phyloP scores from a whole-genome alignment of 345 rosid species.

The Moricandia moricandioides region DNA sequence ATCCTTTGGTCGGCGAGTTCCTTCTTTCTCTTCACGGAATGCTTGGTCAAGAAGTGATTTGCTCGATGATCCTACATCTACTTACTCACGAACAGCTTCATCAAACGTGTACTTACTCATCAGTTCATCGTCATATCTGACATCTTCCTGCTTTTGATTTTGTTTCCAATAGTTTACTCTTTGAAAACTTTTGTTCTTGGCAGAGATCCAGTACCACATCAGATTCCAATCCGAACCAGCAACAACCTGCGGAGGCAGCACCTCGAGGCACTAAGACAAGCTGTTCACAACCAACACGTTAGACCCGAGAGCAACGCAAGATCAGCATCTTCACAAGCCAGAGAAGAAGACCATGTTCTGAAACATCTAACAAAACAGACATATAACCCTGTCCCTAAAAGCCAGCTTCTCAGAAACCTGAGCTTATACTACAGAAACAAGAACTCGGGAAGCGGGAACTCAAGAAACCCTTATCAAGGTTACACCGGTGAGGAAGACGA shows the following conservation, averaged over 20 bases:
- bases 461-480: background rate
- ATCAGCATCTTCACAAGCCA: constrained; percentile 25
- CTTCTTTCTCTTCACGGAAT: constrained; percentile 24
- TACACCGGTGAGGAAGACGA: constrained; percentile 44
- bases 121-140: background rate
- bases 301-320: constrained; percentile 19
- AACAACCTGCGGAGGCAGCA: constrained; percentile 26
- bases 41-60: constrained; percentile 20
- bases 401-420: constrained; percentile 40
- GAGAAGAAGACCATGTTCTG: constrained; percentile 39
- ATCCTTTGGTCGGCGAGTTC: constrained; percentile 31
- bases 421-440: constrained; percentile 56
- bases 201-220: constrained; percentile 17
- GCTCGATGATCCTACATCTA: constrained; percentile 7
- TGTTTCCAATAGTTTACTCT: background rate
- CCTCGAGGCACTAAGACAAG: constrained; percentile 33
- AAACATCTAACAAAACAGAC: constrained; percentile 54
- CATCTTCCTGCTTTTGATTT: constrained; percentile 10
- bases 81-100: constrained; percentile 15
- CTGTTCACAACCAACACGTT: constrained; percentile 16
- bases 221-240: constrained; percentile 20
- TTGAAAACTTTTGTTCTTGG: constrained; percentile 5
- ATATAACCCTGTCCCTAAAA: constrained; percentile 56
- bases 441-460: background rate
- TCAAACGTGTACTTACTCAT: constrained; percentile 14